These are phyloP conservation scores for Camellia granthamiana DNA, from an alignment of 148 eudicot genomes.

Conservation along the genomic window DNA sequence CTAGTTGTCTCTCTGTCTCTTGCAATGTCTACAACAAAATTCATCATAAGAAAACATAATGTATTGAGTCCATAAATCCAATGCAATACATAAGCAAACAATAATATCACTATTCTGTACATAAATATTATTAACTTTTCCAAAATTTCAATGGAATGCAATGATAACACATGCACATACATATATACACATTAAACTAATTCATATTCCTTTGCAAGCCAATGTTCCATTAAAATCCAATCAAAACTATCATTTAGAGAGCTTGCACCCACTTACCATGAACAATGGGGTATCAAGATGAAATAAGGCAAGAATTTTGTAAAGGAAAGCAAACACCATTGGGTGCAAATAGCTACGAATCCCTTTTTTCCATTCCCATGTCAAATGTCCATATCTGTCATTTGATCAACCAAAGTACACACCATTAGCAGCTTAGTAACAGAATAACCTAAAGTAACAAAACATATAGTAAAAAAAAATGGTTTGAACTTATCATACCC, in stretches of 20 bases:
- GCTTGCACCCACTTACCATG: constrained; percentile 49
- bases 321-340: constrained; percentile 69
- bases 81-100: neutral
- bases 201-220: neutral
- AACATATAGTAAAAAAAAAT: neutral
- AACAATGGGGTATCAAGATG: constrained; percentile 75
- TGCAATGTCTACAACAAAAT: too few relatives aligned
- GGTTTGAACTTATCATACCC: constrained; percentile 42
- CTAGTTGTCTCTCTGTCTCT: too few relatives aligned
- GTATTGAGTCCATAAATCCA: too few relatives aligned
- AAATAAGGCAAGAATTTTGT: constrained; percentile 67
- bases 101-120: neutral
- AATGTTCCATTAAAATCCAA: neutral
- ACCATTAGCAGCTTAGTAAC: constrained; percentile 16
- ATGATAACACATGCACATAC: neutral
- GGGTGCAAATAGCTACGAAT: constrained; percentile 92
- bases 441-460: constrained; percentile 3
- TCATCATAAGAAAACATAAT: too few relatives aligned
- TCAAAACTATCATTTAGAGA: neutral
- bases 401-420: constrained; percentile 17
- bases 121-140: neutral
- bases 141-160: neutral
- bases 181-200: neutral
- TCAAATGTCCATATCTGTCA: constrained; percentile 82
- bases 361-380: constrained; percentile 94